phyloP scores from a whole-genome alignment of 352 stramenopile species.

The Globisporangium paroecandrum region DNA sequence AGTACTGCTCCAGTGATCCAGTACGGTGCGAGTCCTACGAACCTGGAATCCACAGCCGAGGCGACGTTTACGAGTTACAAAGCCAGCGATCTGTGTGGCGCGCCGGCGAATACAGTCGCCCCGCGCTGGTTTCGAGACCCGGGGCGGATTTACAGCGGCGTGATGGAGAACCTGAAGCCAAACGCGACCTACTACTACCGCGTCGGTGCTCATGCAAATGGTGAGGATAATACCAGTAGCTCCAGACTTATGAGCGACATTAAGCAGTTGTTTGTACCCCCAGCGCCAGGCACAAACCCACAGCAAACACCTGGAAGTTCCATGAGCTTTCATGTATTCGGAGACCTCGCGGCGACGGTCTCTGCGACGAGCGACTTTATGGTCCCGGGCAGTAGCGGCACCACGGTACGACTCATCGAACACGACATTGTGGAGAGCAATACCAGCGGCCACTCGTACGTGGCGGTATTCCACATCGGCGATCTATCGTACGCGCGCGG shows the following conservation, averaged over 20 bases:
- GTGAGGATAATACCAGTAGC: neutral
- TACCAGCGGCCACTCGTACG: slow-evolving; percentile 42
- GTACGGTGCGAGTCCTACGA: slow-evolving; percentile 28
- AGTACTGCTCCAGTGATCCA: slow-evolving; percentile 25
- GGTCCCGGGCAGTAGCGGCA: slow-evolving; percentile 12
- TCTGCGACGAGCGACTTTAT: slow-evolving; percentile 15
- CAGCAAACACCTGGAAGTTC: neutral
- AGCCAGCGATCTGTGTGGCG: slow-evolving; percentile 17
- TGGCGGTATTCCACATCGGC: slow-evolving; percentile 79
- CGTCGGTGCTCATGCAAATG: slow-evolving; percentile 11
- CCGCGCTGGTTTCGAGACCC: slow-evolving; percentile 16
- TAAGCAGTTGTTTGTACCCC: slow-evolving; percentile 20
- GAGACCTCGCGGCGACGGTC: slow-evolving; percentile 37
- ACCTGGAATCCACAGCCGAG: slow-evolving; percentile 12
- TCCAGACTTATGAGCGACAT: slow-evolving; percentile 6
- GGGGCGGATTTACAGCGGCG: slow-evolving; percentile 12
- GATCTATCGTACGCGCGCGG: slow-evolving; percentile 76
- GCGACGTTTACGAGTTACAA: slow-evolving; percentile 15
- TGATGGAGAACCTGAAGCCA: slow-evolving; percentile 17
- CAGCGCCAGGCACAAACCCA: slow-evolving; percentile 3
- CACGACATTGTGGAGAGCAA: slow-evolving; percentile 9
- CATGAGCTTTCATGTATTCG: slow-evolving; percentile 54
- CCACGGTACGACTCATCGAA: slow-evolving; percentile 18
- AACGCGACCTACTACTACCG: slow-evolving; percentile 19
- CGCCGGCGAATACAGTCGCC: slow-evolving; percentile 11